These are phyloP conservation scores for Monosporascus sp. DNA, from an alignment of 2,329 filamentous ascomycete species.

Conservation along the genomic window DNA sequence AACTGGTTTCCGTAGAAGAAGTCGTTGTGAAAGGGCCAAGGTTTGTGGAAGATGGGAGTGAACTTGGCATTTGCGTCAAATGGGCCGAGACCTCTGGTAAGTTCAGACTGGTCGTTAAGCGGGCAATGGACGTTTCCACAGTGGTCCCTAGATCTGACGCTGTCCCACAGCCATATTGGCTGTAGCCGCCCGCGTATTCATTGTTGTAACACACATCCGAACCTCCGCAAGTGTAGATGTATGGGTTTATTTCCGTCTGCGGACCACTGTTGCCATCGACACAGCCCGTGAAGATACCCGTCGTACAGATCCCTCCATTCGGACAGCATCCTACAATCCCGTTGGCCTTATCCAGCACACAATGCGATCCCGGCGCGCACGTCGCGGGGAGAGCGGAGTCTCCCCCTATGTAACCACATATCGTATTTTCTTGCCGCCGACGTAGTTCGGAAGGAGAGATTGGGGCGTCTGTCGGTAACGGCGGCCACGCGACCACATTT, in stretches of 20 bases:
- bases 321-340: constrained; percentile 54
- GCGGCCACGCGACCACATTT: constrained; percentile 36
- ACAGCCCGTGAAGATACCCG: constrained; percentile 53
- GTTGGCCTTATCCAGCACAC: constrained; percentile 45
- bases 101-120: constrained; percentile 30
- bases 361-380: constrained; percentile 53
- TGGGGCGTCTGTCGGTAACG: constrained; percentile 36
- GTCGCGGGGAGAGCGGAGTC: constrained; percentile 48
- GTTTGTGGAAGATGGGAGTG: constrained; percentile 36
- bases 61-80: constrained; percentile 34
- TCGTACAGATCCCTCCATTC: constrained; percentile 44
- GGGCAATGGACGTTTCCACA: constrained; percentile 42
- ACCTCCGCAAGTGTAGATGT: constrained; percentile 50
- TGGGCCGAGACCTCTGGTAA: constrained; percentile 35
- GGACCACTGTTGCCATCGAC: constrained; percentile 46
- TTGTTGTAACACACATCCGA: constrained; percentile 51
- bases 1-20: constrained; percentile 1
- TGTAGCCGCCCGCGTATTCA: constrained; percentile 48
- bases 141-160: constrained; percentile 42
- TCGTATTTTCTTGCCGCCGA: constrained; percentile 43
- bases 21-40: constrained; percentile 27
- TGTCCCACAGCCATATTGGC: constrained; percentile 52
- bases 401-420: constrained; percentile 55
- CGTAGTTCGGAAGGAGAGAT: constrained; percentile 29
- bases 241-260: constrained; percentile 49